Evolutionary conservation across 108 stramenopile species (phyloP), one percentile per base, ranked within the genome.

Genomic region (Nitzschia sp.): DNA sequence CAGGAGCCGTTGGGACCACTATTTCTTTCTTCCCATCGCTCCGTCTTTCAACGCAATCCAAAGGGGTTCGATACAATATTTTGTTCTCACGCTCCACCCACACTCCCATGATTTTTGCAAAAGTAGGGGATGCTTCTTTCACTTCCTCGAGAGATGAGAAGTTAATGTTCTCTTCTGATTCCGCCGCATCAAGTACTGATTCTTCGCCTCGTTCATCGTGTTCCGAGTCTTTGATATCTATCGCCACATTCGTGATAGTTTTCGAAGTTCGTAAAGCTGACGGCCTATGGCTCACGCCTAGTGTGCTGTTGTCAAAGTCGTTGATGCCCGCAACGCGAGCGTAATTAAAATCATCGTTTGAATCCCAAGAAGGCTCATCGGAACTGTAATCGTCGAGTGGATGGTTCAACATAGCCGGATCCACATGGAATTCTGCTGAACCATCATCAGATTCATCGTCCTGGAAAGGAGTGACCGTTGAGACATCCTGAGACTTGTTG

Each of bases 71-170:
- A 45, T 57, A 68, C 5, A 30, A 17, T 15, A 55, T 4, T 29
- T 67, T 67, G 17, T 54, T 55, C 31, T 56, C 31, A 9, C 66
- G 35, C 6, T 35, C 38, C 28, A 29, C 58, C 58, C 58, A 69
- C 13, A 69, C 58, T n/a, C 58, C 57, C 58, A 59, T 69, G 23
- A 67, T 69, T n/a, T 69, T 69, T 1, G 35, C 34, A 67, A 67
- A 67, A 23, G 32, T 67, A n/a, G 66, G 66, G 5, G 15, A 44
- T 35, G 28, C 8, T 9, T 65, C 30, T 21, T 48, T 65, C 29
- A 33, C 30, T 45, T 65, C 48, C 3, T 65, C 63, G 2, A 58
- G 29, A 33, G 30, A 29, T 34, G 57, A 58, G 29, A 34, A 58
- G 13, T 41, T 41, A 13, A 41, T 41, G 38, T 6, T 6, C 13